Evolutionary conservation across 257 asterid species (phyloP).

Genomic region (Solanum bukasovii): DNA sequence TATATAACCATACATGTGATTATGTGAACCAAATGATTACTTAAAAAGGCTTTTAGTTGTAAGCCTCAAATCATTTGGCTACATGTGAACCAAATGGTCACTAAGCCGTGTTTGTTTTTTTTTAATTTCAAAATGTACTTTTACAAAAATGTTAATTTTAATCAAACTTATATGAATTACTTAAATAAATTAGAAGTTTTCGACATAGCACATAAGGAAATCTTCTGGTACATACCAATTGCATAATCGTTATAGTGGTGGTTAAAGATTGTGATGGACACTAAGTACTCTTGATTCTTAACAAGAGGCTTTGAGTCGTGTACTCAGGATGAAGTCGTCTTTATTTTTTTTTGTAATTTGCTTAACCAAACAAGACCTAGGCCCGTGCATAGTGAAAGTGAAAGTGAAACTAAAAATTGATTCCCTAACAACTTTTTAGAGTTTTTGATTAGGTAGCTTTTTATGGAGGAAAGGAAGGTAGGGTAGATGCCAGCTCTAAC

Average conservation of each 20-base stretch:
- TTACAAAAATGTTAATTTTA: not conserved
- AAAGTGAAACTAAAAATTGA: not conserved
- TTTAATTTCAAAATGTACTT: not conserved
- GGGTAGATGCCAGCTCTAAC: not conserved
- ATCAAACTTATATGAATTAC: not conserved
- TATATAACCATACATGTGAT: not conserved
- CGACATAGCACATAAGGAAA: not conserved
- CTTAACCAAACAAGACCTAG: not conserved
- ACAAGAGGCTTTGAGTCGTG: not conserved
- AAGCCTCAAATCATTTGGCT: not conserved
- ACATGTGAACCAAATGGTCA: not conserved
- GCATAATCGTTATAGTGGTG: not conserved
- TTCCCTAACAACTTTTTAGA: not conserved
- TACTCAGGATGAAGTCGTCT: too few species aligned
- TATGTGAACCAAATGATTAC: not conserved
- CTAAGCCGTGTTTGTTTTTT: not conserved
- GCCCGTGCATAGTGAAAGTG: conserved; percentile 2
- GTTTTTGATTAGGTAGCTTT: not conserved
- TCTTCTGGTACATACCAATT: not conserved
- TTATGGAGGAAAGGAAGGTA: not conserved
- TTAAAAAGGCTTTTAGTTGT: not conserved
- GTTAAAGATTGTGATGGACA: not conserved
- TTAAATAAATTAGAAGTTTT: not conserved
- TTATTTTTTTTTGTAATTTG: not conserved
- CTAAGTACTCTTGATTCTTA: not conserved